Conservation (phyloP, 805 yeast species). For the Teunomyces barrocoloradensis region DNA sequence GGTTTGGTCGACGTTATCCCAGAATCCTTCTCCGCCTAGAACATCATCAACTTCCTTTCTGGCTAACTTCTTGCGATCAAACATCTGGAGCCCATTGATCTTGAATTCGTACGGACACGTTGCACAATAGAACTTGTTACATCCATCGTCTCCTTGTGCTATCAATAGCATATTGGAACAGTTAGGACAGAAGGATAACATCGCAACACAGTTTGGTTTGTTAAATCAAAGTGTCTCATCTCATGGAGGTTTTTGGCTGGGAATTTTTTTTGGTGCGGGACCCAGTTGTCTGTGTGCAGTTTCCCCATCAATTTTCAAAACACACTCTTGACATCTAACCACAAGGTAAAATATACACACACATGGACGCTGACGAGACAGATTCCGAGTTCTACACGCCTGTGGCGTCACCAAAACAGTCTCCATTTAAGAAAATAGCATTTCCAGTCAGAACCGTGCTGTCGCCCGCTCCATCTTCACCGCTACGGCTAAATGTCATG, state of each 20-base stretch:
- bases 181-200: slow-evolving; percentile 94
- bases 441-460: background rate
- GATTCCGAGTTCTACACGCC: slow-evolving; percentile 3
- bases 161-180: slow-evolving; percentile 89
- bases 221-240: background rate
- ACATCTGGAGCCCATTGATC: slow-evolving; percentile 78
- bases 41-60: slow-evolving; percentile 95
- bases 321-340: background rate
- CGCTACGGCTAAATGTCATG: background rate
- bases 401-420: background rate
- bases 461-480: slow-evolving; percentile 1
- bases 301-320: background rate
- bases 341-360: background rate
- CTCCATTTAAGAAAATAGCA: background rate
- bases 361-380: background rate
- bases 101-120: slow-evolving; percentile 96
- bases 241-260: background rate
- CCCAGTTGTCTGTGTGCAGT: background rate
- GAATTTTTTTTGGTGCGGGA: background rate
- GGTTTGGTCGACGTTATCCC: slow-evolving; percentile 99
- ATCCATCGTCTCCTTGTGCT: slow-evolving; percentile 51
- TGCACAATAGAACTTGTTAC: slow-evolving; percentile 77
- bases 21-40: slow-evolving; percentile 93
- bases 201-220: slow-evolving; percentile 20
- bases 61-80: slow-evolving; percentile 76